phyloP scores from a whole-genome alignment of 2,329 filamentous ascomycete genomes.

The Alternaria brassicae region DNA sequence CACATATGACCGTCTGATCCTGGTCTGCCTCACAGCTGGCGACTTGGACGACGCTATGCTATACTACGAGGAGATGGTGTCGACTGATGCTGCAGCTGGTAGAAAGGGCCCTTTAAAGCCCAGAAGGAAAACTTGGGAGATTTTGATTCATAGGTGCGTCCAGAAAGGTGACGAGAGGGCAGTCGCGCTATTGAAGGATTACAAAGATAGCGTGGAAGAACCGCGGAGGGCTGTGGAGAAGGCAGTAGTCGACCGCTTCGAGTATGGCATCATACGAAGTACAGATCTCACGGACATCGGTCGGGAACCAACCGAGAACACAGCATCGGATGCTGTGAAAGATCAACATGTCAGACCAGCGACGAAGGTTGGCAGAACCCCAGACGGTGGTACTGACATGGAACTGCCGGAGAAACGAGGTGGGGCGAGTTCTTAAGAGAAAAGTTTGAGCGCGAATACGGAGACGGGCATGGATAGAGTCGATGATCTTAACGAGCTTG shows the following conservation, averaged over 20 bases:
- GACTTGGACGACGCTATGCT: constrained; percentile 56
- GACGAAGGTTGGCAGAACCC: background rate
- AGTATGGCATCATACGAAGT: constrained; percentile 12
- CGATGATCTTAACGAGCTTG: background rate
- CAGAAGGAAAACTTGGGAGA: constrained; percentile 27
- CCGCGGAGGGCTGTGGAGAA: constrained; percentile 20
- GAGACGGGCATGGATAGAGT: background rate
- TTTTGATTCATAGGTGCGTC: constrained; percentile 19
- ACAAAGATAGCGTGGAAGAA: constrained; percentile 20
- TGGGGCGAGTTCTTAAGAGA: background rate
- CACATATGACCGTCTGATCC: constrained; percentile 69
- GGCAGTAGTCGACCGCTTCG: constrained; percentile 24
- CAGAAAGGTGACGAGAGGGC: constrained; percentile 25
- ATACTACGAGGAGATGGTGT: constrained; percentile 60
- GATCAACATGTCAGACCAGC: constrained; percentile 2
- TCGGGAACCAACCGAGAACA: background rate
- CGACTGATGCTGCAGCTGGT: constrained; percentile 10
- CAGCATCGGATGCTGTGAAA: background rate
- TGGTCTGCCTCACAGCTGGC: constrained; percentile 58
- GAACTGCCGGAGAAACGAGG: constrained; percentile 4
- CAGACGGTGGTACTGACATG: constrained; percentile 6
- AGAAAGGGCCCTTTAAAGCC: constrained; percentile 18
- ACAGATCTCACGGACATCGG: background rate
- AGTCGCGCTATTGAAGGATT: constrained; percentile 28
- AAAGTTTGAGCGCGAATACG: background rate